Evolutionary conservation across 108 stramenopile genomes (phyloP).

Genomic region (Craspedostauros australis): DNA sequence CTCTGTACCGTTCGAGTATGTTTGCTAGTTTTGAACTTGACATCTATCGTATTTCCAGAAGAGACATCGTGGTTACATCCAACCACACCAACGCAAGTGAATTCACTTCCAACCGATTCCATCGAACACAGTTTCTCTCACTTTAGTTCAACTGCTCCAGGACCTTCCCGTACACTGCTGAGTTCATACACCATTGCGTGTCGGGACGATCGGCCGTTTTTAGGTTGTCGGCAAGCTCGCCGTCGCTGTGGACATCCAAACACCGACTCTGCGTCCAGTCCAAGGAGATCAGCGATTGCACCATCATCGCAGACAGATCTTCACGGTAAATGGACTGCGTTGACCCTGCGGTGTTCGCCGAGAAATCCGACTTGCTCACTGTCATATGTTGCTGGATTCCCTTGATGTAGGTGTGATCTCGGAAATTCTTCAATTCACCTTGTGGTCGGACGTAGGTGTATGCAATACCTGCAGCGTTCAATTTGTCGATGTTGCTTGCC

Average conservation of each 20-base stretch:
- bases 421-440: constrained; percentile 34
- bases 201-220: no score
- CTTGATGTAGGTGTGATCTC: constrained; percentile 54
- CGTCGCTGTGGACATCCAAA: constrained; percentile 1
- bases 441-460: constrained; percentile 56
- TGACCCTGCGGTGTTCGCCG: not conserved
- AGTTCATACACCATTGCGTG: no score
- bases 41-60: no score
- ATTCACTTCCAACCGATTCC: no score
- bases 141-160: no score
- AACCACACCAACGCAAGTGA: no score
- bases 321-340: constrained; percentile 39
- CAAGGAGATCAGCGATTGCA: constrained; percentile 60
- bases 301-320: constrained; percentile 68
- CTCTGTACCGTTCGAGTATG: no score
- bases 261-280: constrained; percentile 55
- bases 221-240: not conserved
- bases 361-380: constrained; percentile 11
- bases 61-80: no score
- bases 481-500: constrained; percentile 25
- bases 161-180: no score
- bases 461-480: constrained; percentile 41
- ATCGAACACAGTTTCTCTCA: no score
- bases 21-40: no score
- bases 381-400: constrained; percentile 51